Percentiles rank a stretch among this genome's conserved stretches.
Evolutionary conservation across 1,139 yeast genomes (phyloP).

Genomic region (Groenewaldozyma auringiensis): DNA sequence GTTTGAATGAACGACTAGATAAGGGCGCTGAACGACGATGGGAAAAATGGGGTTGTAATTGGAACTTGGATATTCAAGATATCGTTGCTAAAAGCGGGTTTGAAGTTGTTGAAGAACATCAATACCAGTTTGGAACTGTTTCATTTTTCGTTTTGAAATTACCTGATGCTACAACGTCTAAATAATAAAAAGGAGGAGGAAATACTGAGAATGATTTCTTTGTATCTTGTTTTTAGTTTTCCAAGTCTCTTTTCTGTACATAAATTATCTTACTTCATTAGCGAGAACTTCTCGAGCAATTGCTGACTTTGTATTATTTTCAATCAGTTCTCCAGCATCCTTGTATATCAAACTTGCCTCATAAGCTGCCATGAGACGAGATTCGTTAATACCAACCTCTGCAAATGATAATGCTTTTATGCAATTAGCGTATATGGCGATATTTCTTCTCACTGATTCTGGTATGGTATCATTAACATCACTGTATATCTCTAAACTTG

Average conservation of each 20-base stretch:
- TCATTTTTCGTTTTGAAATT: slow-evolving; percentile 28
- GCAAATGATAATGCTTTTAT: slow-evolving; percentile 71
- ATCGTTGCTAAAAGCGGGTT: slow-evolving; percentile 76
- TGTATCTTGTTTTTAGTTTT: background rate
- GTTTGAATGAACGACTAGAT: slow-evolving; percentile 74
- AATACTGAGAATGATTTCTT: background rate
- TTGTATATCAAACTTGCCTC: slow-evolving; percentile 81
- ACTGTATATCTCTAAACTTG: slow-evolving; percentile 91
- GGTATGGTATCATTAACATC: slow-evolving; percentile 77
- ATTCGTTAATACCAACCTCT: slow-evolving; percentile 81
- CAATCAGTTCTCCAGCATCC: slow-evolving; percentile 65
- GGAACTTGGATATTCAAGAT: slow-evolving; percentile 91
- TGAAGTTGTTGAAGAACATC: slow-evolving; percentile 67
- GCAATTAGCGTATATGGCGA: slow-evolving; percentile 79
- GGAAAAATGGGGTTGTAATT: slow-evolving; percentile 93
- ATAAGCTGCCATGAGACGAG: slow-evolving; percentile 70
- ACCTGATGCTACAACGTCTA: slow-evolving; percentile 10
- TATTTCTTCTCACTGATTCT: slow-evolving; percentile 55
- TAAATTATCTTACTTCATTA: background rate
- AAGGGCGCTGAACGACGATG: slow-evolving; percentile 75
- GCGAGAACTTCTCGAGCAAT: slow-evolving; percentile 71
- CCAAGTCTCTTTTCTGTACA: background rate
- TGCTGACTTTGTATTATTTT: slow-evolving; percentile 63
- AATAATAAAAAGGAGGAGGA: background rate
- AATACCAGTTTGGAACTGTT: slow-evolving; percentile 91